Base-by-base conservation (phyloP, 2,329 filamentous ascomycete genomes). In the Cordyceps javanica region DNA sequence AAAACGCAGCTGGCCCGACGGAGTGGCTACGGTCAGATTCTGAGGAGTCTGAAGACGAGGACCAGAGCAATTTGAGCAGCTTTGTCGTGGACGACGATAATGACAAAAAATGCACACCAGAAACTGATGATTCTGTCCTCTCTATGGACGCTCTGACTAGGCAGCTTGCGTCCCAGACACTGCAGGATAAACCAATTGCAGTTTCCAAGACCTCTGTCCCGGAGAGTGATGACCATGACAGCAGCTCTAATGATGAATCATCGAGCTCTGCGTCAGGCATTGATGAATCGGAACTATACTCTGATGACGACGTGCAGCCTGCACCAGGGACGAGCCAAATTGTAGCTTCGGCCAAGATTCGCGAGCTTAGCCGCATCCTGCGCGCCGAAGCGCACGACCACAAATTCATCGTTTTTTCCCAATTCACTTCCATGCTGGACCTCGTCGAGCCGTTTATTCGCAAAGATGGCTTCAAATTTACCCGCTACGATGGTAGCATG, bases 341-440 rank as follows among this genome's bases (percentile, higher is more conserved):
- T 34, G 76, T 83, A 26, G 81, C 85, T 2, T 99, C 94, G 0
- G 93, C 94, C 65, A 99, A 99, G 76, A 95, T 99, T 66, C 86
- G 88, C 45, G 86, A 94, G 65, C 81, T 97, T 21, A 82, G 96
- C 67, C 80, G 85, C 60, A 89, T 99, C 53, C 82, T 99, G 9
- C 82, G 86, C 62, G 83, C 83, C 45, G 94, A 99, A 71, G 86
- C 86, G 0, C 76, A 80, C 2, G 80, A 91, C 60, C 90, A 96
- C 80, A 99, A 99, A 70, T 96, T 96, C 69, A 99, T 99, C 66
- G 91, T 99, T 62, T 99, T 99, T 74, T 96, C 91, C 1, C 91
- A 97, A 67, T 99, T 99, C 74, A 99, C 94, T 0, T 94, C 91
- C 0, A 99, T 99, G 94, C 85, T 99, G 46, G 90, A 97, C 74